A percentile compares a stretch with the other conserved stretches of the same genome.
Conservation (phyloP, 257 asterid genomes). For the Nicotiana sylvestris region DNA sequence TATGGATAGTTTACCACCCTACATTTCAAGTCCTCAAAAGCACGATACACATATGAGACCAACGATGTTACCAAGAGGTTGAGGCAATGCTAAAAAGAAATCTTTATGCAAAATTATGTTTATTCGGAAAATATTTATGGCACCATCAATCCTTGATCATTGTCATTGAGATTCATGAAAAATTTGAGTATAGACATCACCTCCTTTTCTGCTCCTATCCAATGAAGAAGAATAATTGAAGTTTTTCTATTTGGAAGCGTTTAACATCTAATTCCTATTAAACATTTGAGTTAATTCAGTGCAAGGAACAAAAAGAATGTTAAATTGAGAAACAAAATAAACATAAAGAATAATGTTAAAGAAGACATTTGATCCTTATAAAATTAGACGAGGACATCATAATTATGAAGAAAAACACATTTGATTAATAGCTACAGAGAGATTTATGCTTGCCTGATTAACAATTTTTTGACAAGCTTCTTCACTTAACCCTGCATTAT, state of each 20-base stretch:
- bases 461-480: constrained; percentile 61
- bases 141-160: neutral
- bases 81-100: too few relatives aligned
- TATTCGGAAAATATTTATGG: neutral
- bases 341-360: neutral
- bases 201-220: neutral
- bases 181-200: neutral
- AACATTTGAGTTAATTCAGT: too few relatives aligned
- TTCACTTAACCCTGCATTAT: constrained; percentile 31
- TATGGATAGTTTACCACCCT: too few relatives aligned
- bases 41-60: too few relatives aligned
- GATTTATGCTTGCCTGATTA: constrained; percentile 47
- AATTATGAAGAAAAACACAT: neutral
- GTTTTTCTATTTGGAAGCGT: neutral
- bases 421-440: neutral
- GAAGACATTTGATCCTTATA: too few relatives aligned
- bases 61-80: too few relatives aligned
- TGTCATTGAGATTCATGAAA: neutral
- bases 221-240: neutral
- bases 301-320: too few relatives aligned
- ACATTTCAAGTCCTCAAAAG: too few relatives aligned
- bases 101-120: too few relatives aligned
- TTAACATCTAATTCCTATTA: too few relatives aligned
- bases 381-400: too few relatives aligned
- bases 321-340: neutral